Evolutionary conservation across 495 filamentous ascomycete genomes (phyloP), one percentile per base, ranked within the genome.

Genomic region (Rostrohypoxylon terebratum): DNA sequence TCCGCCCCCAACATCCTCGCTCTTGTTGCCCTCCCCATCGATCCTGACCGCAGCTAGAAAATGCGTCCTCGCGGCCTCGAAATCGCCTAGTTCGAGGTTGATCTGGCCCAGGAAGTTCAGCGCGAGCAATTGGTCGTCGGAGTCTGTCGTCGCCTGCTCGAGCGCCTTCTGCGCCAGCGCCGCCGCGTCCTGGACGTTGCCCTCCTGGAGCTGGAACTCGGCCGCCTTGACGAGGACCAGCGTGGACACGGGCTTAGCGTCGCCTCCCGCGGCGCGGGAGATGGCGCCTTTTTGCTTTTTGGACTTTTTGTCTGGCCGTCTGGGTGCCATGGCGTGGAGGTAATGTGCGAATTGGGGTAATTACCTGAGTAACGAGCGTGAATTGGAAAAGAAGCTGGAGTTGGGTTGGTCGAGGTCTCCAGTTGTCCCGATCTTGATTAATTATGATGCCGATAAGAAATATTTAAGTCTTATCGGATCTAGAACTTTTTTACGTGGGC

Each of bases 21-120:
- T 82, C 3, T 84, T 82, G 59, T 89, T 84, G 3, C 95, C 95
- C 59, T 90, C 87, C 6, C 89, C 87, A 77, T 98, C 96, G 10
- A 92, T 79, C 7, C 86, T 79, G 31, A 90, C 91, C 0, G 96
- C 94, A 8, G 82, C 80, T 23, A 87, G 72, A 75, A 97, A 97
- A 75, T 87, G 89, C 23, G 82, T 71, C 54, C 89, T 86, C 44
- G 96, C 94, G 2, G 83, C 76, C 55, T 92, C 89, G 66, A 91
- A 83, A 20, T 97, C 90, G 61, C 95, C 95, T 4, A 96, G 80
- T 73, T 97, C 94, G 48, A 98, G 86, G 66, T 90, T 84, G 62
- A 97, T 94, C 75, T 97, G 92, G 33, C 90, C 96, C 38, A 97
- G 85, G 4, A 97, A 78, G 40, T 90, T 93, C 45, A 97, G 79